Evolutionary conservation across 2,329 filamentous ascomycete genomes (phyloP), one percentile per base, ranked within the genome.

Genomic region (Clathrospora elynae): DNA sequence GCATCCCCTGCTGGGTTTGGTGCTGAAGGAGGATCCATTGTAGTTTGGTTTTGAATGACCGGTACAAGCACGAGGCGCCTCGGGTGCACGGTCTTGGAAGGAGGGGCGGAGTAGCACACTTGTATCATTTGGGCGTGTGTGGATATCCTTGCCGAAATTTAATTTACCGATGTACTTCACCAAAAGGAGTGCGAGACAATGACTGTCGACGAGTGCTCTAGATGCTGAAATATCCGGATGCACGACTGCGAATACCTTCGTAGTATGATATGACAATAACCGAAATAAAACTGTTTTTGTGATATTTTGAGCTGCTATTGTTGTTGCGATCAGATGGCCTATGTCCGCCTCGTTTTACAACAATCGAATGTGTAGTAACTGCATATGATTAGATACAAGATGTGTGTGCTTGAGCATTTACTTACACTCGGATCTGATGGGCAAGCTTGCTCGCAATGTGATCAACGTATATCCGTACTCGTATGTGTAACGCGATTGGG

Each of bases 1-100:
- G 64, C 61, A 51, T 72, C 70, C 32, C 65, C 64, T 11, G 70
- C 70, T 32, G 70, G 70, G 41, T 72, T 71, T 34, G 70, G 70
- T 30, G 68, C 68, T 17, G 67, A 66, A 11, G 69, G 69, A 20
- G 67, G 67, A 49, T 62, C 56, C 55, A 59, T 62, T 37, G 42
- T 50, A 39, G 35, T 58, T 45, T 45, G 45, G 16, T 39, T 46
- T 39, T 41, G 41, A 22, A 53, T 51, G 49, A 55, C 47, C 29
- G 59, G 50, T 54, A 51, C 59, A 62, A 55, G 56, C 35, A 54
- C 47, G 42, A 56, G 53, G 35, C 56, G 55, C 55, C 61, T 57
- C 42, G 61, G 59, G 43, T 62, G 62, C 50, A 62, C 57, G 48
- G 60, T 56, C 35, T 54, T 53, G 36, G 59, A 50, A 41, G 61